These are phyloP conservation scores for Cordyceps farinosa DNA, from an alignment of 2,329 filamentous ascomycete genomes.

Conservation along the genomic window DNA sequence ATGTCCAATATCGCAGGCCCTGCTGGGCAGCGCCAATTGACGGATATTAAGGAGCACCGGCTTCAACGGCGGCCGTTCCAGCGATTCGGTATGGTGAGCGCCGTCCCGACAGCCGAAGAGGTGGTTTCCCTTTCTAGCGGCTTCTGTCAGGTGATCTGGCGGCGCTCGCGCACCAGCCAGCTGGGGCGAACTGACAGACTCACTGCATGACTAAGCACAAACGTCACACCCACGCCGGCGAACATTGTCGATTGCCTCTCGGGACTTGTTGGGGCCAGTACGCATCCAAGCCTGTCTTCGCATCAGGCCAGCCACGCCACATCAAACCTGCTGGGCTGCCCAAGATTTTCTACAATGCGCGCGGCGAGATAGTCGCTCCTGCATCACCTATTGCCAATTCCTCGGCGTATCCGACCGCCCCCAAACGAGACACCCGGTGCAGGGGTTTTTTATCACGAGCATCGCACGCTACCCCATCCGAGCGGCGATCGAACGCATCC, in stretches of 20 bases:
- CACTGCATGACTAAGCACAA: constrained; percentile 11
- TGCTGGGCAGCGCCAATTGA: not conserved
- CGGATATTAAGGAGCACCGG: not conserved
- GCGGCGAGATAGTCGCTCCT: not conserved
- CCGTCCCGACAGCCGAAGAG: not conserved
- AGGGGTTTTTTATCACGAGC: not conserved
- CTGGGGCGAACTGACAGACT: not conserved
- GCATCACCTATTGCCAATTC: not conserved
- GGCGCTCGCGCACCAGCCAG: not conserved
- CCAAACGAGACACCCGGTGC: not conserved
- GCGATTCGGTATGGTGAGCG: not conserved
- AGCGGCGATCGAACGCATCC: not conserved
- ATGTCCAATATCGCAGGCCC: not conserved
- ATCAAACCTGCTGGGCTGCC: not conserved
- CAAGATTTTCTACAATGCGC: not conserved
- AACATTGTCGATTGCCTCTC: constrained; percentile 10
- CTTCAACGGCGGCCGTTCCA: not conserved
- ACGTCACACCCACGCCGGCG: not conserved
- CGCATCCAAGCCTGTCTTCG: not conserved
- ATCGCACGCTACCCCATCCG: not conserved
- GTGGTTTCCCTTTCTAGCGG: constrained; percentile 13
- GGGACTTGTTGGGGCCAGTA: constrained; percentile 5
- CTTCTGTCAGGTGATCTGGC: constrained; percentile 17
- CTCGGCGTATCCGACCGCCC: not conserved
- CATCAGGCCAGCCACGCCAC: constrained; percentile 9